Evolutionary conservation across 208 protist genomes (phyloP).

Genomic region (Leishmania mexicana): DNA sequence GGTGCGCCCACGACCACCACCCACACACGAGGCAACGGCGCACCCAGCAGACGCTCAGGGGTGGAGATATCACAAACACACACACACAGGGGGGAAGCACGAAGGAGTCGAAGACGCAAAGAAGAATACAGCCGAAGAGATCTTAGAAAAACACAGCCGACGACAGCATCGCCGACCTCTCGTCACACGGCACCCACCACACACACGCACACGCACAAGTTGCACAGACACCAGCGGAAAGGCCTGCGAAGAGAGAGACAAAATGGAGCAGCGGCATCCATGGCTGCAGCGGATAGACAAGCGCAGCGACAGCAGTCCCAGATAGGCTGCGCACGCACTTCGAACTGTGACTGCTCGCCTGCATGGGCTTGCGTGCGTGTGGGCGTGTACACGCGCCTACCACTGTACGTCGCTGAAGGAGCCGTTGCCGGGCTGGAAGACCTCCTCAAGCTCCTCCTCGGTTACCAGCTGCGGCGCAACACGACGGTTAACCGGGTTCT

Average conservation of each 20-base stretch:
- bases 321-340: neutral
- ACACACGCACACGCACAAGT: conserved; percentile 1
- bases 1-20: too few relatives aligned
- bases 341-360: neutral
- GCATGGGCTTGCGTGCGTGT: neutral
- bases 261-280: neutral
- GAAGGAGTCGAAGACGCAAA: too few relatives aligned
- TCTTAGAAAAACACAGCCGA: too few relatives aligned
- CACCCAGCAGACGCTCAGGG: too few relatives aligned
- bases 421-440: conserved; percentile 85
- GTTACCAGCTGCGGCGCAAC: conserved; percentile 52
- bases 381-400: conserved; percentile 31
- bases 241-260: neutral
- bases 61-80: too few relatives aligned
- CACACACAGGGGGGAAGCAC: too few relatives aligned
- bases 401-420: conserved; percentile 90
- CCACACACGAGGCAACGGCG: too few relatives aligned
- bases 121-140: too few relatives aligned
- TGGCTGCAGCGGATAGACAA: too few relatives aligned
- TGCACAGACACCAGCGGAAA: neutral
- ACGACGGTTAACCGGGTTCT: conserved; percentile 46
- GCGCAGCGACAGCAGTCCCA: too few relatives aligned
- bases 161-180: too few relatives aligned
- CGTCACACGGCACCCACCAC: too few relatives aligned
- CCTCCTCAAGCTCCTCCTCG: conserved; percentile 87